Base-by-base conservation (phyloP, 768 basidiomycete species). In the Tulasnella sp. region DNA sequence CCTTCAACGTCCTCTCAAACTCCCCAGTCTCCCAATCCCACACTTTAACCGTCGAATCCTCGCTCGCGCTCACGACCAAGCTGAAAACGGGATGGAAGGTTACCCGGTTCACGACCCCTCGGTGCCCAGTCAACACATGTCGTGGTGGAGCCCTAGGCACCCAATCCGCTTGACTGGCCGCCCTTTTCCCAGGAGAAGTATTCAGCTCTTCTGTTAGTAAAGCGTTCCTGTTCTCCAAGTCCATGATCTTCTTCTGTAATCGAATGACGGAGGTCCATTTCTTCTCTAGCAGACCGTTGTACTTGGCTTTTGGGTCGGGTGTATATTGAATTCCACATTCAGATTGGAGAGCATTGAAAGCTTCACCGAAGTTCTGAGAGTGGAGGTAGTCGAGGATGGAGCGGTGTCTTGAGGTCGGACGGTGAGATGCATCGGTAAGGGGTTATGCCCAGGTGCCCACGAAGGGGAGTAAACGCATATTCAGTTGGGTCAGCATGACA, bases 1-100 rank as follows among this genome's bases (percentile, higher is more conserved):
- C 94, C 85, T 96, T 97, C 80, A 97, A 85, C 14, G 96, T 97
- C 81, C 94, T 87, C 85, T 97, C 96, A 84, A 96, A 93, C 82
- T 97, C 95, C 58, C 96, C 96, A 40, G 93, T 93, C 84, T 97
- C 96, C 95, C 95, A 97, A 83, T 97, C 96, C 95, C 96, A 97
- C 72, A 97, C 91, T 87, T 97, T 97, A 82, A 97, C 89, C 0
- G 92, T 96, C 75, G 94, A 89, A 84, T 97, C 96, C 83, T 95
- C 95, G 82, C 94, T 95, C 19, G 94, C 94, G 52, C 92, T 93
- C 31, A 93, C 96, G 68, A 97, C 85, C 10, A 94, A 86, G 39
- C 92, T 94, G 85, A 93, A 97, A 72, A 91, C 88, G 0, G 95
- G 95, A 84, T 97, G 96, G 84, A 97, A 97, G 6, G 93, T 90